phyloP scores from a whole-genome alignment of 345 rosid genomes.

The Moricandia arvensis region DNA sequence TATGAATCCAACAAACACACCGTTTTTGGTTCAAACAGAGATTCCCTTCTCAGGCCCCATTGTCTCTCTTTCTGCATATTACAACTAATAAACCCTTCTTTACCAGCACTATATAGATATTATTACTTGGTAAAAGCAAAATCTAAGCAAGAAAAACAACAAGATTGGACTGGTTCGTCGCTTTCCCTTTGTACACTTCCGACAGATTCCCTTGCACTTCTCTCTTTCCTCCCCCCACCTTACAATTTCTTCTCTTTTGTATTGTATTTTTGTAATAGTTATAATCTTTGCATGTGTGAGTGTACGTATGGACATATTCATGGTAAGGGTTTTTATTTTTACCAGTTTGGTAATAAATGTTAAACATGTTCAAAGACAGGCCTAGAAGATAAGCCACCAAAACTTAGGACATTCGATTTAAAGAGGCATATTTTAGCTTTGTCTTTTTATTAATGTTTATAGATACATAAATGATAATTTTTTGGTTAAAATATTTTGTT shows the following conservation, averaged over 20 bases:
- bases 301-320: constrained; percentile 5
- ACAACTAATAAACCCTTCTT: constrained; percentile 14
- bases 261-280: constrained; percentile 1
- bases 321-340: background rate
- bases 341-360: constrained; percentile 1
- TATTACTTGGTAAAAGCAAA: background rate
- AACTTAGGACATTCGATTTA: too few relatives aligned
- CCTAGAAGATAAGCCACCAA: too few relatives aligned
- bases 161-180: constrained; percentile 32
- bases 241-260: background rate
- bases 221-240: constrained; percentile 3
- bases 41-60: constrained; percentile 35
- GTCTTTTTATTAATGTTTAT: too few relatives aligned
- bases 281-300: constrained; percentile 9
- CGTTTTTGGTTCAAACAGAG: too few relatives aligned
- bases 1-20: too few relatives aligned
- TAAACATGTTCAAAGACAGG: background rate
- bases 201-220: constrained; percentile 31
- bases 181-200: constrained; percentile 30
- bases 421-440: too few relatives aligned
- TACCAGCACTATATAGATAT: background rate
- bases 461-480: too few relatives aligned
- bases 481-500: too few relatives aligned
- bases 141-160: background rate
- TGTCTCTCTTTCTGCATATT: constrained; percentile 36